These are phyloP conservation scores for Cucurbita ficifolia DNA, from an alignment of 306 rosid genomes.

Conservation along the genomic window DNA sequence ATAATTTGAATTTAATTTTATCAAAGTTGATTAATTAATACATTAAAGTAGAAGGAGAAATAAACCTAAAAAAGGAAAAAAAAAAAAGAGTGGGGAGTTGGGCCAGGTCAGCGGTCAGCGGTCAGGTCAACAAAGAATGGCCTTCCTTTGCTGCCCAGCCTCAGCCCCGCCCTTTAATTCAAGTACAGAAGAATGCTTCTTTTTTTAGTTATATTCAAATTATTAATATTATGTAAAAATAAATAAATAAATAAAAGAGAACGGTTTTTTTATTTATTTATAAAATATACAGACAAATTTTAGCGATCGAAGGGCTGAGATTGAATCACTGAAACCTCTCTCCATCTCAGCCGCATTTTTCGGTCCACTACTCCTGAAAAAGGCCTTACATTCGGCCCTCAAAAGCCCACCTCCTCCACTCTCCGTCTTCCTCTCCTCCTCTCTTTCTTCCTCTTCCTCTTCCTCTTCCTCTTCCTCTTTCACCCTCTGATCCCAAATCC, in stretches of 20 bases:
- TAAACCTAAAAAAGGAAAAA: neutral
- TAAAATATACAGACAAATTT: neutral
- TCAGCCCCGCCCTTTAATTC: neutral
- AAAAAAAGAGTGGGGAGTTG: neutral
- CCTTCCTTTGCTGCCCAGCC: neutral
- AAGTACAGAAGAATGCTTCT: neutral
- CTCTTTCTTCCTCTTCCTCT: neutral
- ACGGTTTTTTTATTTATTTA: neutral
- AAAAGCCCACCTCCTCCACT: neutral
- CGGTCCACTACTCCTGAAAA: constrained; percentile 16
- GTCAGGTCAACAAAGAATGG: neutral
- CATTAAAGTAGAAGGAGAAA: no score
- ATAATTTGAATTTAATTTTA: no score
- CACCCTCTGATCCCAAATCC: neutral
- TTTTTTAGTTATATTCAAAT: neutral
- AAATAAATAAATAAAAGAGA: constrained; percentile 8
- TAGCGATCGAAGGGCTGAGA: constrained; percentile 38
- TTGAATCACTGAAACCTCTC: constrained; percentile 2
- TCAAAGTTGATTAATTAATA: no score
- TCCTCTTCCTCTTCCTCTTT: neutral
- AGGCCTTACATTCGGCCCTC: neutral
- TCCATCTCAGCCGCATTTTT: constrained; percentile 42
- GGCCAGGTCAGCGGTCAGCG: neutral
- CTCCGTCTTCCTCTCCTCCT: neutral
- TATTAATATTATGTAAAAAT: neutral